Evolutionary conservation across 495 filamentous ascomycete species (phyloP), one percentile per base, ranked within the genome.

Genomic region (Tetracladium setigerum): DNA sequence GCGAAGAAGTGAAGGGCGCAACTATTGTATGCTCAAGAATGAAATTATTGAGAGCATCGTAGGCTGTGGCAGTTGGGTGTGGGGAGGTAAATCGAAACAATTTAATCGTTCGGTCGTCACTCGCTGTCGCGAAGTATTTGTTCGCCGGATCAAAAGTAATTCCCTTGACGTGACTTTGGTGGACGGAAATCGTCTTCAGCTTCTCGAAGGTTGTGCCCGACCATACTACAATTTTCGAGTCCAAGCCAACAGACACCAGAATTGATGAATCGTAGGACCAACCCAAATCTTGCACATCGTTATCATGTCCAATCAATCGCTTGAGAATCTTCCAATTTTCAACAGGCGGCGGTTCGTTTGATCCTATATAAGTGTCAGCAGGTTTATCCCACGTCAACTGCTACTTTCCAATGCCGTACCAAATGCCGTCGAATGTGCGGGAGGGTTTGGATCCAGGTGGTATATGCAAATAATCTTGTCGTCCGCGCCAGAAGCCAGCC

Each of bases 391-490:
- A 5, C 36, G 19, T n/a, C 31, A 41, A 1, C 41, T 49, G 16
- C 50, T 32, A 19, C 19, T 22, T 31, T 33, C 34, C 76, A n/a
- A n/a, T n/a, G n/a, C n/a, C n/a, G 41, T 78, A 84, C 87, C 87
- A 57, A 94, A 94, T 14, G 83, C 80, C 8, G 79, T 71, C 17
- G 78, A 68, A 61, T 83, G 81, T 13, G 84, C 76, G 0, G 87
- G 84, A 4, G 86, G 82, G 52, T 82, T 86, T 15, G 81, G 75
- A 61, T 98, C 92, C 37, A 96, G 76, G 37, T 83, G 78, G 62
- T 99, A 99, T 44, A 99, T 86, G 60, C 92, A 95, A 44, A 99
- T 89, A 55, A 99, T 88, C 69, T 95, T 95, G 64, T 99, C 92
- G 64, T 99, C 92, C 45, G 94, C 94, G 42, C 92, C 92, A 3